A percentile compares a stretch with the other conserved stretches of the same genome.
These are phyloP conservation scores for Albophoma yamanashiensis DNA, from an alignment of 2,329 filamentous ascomycete genomes.

Conservation along the genomic window DNA sequence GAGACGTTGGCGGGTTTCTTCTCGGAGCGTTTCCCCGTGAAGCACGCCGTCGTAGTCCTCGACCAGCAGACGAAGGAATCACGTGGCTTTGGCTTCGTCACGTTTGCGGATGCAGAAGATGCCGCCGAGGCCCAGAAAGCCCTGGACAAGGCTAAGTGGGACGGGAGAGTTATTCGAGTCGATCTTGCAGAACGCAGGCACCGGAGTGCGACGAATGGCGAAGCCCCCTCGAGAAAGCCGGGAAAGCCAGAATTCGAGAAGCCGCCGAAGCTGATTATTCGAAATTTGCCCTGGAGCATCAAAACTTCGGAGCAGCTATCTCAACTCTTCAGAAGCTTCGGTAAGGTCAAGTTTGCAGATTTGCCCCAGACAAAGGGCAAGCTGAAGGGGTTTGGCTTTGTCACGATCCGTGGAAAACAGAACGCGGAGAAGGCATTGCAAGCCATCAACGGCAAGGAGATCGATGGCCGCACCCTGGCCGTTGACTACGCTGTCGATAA, in stretches of 20 bases:
- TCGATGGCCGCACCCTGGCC: constrained; percentile 80
- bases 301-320: constrained; percentile 74
- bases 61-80: constrained; percentile 81
- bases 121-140: constrained; percentile 70
- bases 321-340: constrained; percentile 73
- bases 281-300: constrained; percentile 93
- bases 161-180: constrained; percentile 72
- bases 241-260: constrained; percentile 49
- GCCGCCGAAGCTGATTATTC: constrained; percentile 71
- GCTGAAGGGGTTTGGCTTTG: constrained; percentile 84
- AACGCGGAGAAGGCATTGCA: constrained; percentile 86
- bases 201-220: constrained; percentile 43
- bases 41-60: constrained; percentile 86
- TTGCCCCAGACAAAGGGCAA: constrained; percentile 69
- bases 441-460: constrained; percentile 75
- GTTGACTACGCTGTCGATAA: constrained; percentile 98
- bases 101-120: constrained; percentile 89
- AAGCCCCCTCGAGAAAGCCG: constrained; percentile 33
- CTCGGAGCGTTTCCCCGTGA: constrained; percentile 87
- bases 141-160: constrained; percentile 66
- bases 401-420: constrained; percentile 76
- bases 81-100: constrained; percentile 92
- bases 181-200: constrained; percentile 83
- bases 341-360: constrained; percentile 81
- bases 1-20: constrained; percentile 82